phyloP scores from a whole-genome alignment of 345 rosid species.

The Rhodamnia rubescens region DNA sequence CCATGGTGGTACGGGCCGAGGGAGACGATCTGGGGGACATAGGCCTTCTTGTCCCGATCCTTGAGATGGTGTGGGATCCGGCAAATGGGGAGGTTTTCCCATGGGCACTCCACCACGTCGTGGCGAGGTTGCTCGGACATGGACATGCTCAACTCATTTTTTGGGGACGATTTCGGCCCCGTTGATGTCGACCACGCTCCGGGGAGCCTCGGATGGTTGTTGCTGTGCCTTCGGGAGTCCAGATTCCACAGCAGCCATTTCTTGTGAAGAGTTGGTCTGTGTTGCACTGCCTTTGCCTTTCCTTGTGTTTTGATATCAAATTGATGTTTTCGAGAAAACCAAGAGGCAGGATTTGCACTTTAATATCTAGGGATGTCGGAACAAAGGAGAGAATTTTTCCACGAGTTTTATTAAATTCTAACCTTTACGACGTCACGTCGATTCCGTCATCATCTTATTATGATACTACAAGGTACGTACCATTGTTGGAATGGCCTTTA shows the following conservation, averaged over 20 bases:
- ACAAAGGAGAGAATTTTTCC: no score
- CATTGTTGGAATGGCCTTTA: no score
- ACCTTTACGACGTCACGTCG: no score
- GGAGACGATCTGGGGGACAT: constrained; percentile 61
- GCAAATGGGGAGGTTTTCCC: constrained; percentile 46
- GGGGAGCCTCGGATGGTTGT: constrained; percentile 10
- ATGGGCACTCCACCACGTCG: constrained; percentile 37
- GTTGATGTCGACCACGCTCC: constrained; percentile 8
- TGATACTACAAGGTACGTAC: no score
- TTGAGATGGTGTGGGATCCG: constrained; percentile 37
- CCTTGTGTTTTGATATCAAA: no score
- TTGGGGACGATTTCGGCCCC: constrained; percentile 4
- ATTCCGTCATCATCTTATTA: no score
- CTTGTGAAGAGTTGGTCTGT: neutral
- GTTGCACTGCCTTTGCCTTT: no score
- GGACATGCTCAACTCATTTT: neutral
- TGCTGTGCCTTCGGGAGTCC: constrained; percentile 5
- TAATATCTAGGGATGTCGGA: no score
- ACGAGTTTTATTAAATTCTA: no score
- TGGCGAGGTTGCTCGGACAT: neutral
- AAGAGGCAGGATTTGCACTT: no score
- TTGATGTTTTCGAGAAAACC: no score
- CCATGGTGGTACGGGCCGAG: constrained; percentile 80
- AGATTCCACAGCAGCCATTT: constrained; percentile 48
- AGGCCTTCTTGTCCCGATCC: constrained; percentile 57